Conservation (phyloP, 352 stramenopile genomes). For the Globisporangium viniferum region DNA sequence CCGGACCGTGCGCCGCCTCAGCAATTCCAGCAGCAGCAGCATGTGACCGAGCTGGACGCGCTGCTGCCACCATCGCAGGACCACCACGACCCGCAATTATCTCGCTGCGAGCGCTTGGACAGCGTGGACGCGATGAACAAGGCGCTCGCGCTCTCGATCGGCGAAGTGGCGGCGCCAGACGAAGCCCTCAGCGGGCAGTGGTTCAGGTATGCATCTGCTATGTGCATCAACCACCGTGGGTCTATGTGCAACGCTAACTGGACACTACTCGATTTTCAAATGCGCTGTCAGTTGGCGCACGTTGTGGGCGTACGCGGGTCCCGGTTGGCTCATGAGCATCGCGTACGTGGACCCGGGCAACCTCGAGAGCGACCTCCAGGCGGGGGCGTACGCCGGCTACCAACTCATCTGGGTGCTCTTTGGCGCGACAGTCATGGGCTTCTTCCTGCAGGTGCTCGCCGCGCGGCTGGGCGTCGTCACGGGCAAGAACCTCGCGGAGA, state of each 20-base stretch:
- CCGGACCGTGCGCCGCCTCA: neutral
- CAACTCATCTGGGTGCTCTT: slow-evolving; percentile 92
- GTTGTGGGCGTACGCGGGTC: slow-evolving; percentile 79
- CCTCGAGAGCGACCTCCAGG: slow-evolving; percentile 94
- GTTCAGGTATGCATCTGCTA: slow-evolving; percentile 15
- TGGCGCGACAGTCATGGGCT: slow-evolving; percentile 84
- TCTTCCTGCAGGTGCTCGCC: slow-evolving; percentile 93
- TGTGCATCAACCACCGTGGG: too few relatives aligned
- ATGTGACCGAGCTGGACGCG: slow-evolving; percentile 26
- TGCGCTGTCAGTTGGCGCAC: slow-evolving; percentile 54
- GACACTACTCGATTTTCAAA: neutral
- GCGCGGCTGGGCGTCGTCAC: slow-evolving; percentile 91
- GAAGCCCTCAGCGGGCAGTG: slow-evolving; percentile 31
- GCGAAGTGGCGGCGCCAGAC: slow-evolving; percentile 50
- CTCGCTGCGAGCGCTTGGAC: slow-evolving; percentile 13
- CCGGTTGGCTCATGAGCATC: slow-evolving; percentile 92
- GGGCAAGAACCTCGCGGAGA: slow-evolving; percentile 88
- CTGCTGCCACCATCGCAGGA: slow-evolving; percentile 17
- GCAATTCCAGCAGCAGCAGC: neutral
- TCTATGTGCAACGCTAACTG: neutral
- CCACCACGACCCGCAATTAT: neutral
- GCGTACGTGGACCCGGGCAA: slow-evolving; percentile 96
- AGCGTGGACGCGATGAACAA: slow-evolving; percentile 55
- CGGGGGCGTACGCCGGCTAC: slow-evolving; percentile 87
- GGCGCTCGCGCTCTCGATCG: slow-evolving; percentile 39